Base-by-base conservation (phyloP, 2,329 filamentous ascomycete genomes). In the Beauveria caledonica region DNA sequence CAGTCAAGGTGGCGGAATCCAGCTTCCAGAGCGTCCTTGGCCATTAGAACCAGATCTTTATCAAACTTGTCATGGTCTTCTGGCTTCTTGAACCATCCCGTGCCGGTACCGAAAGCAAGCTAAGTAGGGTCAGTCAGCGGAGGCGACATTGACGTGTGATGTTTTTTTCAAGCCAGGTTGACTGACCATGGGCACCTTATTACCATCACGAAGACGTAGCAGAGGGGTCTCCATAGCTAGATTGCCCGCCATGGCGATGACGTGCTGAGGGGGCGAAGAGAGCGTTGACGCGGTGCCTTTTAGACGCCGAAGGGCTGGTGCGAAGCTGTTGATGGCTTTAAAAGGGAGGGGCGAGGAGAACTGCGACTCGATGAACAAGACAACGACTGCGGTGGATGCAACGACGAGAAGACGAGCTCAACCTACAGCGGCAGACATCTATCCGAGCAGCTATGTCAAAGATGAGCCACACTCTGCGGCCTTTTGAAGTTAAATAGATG, bases 1-100 rank as follows among this genome's bases (percentile, higher is more conserved):
- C 83, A 81, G 69, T 88, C 86, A 10, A 87, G 74, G 66, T 88
- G 85, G 21, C 76, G 73, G 67, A 85, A 88, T 15, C 83, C 85
- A 3, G 86, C 67, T 51, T 77, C 76, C 60, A 86, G 81, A 11
- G 64, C 65, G 6, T 60, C 50, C 50, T 63, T 62, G 39, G 60
- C 55, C 21, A 60, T 29, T 25, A 23, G 4, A 33, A 44, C 52
- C 17, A 60, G 59, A 21, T 29, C n/a, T 33, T 48, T 17, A 23
- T 60, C 36, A 23, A 60, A 44, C 11, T 27, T 44, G 29, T 42
- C 52, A 15, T 54, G 29, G 42, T 42, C 58, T 36, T 50, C 59
- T 42, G 46, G 33, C 52, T 44, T 15, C 29, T 60, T 60, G 45
- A 40, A 60, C 59, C 59, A 60, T 36, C 52, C 45, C 11, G 59